phyloP scores from a whole-genome alignment of 257 asterid genomes.

The Solanum bulbocastanum region DNA sequence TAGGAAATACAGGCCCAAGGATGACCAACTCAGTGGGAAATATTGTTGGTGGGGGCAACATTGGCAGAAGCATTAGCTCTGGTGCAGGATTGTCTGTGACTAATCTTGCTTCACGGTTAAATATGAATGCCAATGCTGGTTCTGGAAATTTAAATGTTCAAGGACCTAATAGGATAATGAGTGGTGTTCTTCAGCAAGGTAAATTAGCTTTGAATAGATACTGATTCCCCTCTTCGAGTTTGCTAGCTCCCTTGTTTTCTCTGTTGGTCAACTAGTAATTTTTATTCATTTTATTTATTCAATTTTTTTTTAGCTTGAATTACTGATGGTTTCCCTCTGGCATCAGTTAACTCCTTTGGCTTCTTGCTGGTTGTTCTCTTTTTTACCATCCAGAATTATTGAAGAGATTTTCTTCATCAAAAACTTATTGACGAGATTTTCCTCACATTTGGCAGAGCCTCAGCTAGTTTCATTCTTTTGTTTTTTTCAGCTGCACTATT shows the following conservation, averaged over 20 bases:
- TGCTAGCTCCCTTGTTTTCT: neutral
- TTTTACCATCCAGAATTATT: neutral
- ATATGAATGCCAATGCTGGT: conserved; percentile 34
- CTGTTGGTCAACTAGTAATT: neutral
- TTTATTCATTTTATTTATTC: too few relatives aligned
- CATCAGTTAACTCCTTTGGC: neutral
- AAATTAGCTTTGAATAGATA: neutral
- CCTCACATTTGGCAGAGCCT: neutral
- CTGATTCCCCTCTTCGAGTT: neutral
- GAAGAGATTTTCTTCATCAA: neutral
- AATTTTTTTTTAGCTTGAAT: neutral
- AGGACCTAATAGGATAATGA: conserved; percentile 1
- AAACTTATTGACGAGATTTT: neutral
- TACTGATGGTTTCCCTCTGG: neutral
- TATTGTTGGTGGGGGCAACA: conserved; percentile 53
- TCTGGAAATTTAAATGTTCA: neutral
- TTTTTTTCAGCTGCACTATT: neutral
- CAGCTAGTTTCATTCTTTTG: neutral
- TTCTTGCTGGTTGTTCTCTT: neutral
- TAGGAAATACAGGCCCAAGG: conserved; percentile 62
- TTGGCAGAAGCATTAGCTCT: conserved; percentile 53
- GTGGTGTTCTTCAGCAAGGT: conserved; percentile 1
- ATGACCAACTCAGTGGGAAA: conserved; percentile 54
- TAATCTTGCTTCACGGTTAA: conserved; percentile 73
- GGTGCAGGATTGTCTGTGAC: conserved; percentile 54